Evolutionary conservation across 192 early-diverging fungal genomes (phyloP).

Genomic region (Backusella parvicylindrica): DNA sequence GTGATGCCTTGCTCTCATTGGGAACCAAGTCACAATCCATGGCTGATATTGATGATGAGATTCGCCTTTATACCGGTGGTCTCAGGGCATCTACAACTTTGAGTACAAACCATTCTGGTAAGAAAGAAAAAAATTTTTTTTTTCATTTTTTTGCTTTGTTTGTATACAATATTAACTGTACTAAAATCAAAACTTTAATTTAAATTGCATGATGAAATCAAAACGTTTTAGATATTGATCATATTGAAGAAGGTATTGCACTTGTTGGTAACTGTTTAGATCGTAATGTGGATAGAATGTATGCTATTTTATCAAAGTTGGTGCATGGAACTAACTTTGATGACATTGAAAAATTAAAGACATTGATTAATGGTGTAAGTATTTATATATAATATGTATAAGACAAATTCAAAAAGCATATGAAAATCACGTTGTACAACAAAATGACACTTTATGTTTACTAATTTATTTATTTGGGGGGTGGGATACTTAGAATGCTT

Average conservation of each 20-base stretch:
- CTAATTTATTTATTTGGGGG: neutral
- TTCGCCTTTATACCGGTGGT: constrained; percentile 83
- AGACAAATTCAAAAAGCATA: neutral
- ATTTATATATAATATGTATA: neutral
- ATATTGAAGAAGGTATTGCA: constrained; percentile 60
- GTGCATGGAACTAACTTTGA: constrained; percentile 69
- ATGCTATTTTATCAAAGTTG: constrained; percentile 68
- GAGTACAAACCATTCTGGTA: constrained; percentile 60
- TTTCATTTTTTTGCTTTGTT: no score
- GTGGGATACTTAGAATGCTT: constrained; percentile 49
- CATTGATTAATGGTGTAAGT: constrained; percentile 63
- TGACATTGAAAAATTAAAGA: constrained; percentile 67
- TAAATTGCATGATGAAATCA: no score
- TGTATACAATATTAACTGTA: neutral
- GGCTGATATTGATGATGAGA: constrained; percentile 83
- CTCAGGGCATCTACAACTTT: constrained; percentile 66
- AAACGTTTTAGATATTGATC: neutral
- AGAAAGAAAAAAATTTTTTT: neutral
- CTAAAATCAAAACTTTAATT: no score
- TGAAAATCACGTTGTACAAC: constrained; percentile 6
- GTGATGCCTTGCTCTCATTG: constrained; percentile 61
- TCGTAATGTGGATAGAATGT: constrained; percentile 72
- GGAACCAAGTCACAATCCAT: constrained; percentile 66
- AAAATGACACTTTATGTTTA: neutral
- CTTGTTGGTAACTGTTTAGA: constrained; percentile 67